Evolutionary conservation across 257 asterid genomes (phyloP).

Genomic region (Prunella vulgaris): DNA sequence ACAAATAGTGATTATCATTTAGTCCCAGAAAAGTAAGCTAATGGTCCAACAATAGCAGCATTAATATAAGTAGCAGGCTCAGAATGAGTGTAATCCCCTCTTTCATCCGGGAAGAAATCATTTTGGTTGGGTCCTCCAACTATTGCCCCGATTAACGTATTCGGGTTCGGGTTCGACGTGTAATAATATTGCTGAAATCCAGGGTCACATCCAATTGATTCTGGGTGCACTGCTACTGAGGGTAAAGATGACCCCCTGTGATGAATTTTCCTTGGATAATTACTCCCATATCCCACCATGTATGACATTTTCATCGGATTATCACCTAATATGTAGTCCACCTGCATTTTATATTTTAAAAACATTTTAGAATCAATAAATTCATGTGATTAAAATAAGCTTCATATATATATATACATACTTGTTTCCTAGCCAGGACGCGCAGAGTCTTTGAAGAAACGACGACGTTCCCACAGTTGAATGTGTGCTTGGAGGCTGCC

Average conservation of each 20-base stretch:
- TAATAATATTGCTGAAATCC: slow-evolving; percentile 62
- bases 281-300: slow-evolving; percentile 79
- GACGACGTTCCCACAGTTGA: slow-evolving; percentile 48
- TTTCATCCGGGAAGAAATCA: slow-evolving; percentile 66
- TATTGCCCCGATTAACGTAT: slow-evolving; percentile 53
- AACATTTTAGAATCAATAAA: background rate
- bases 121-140: slow-evolving; percentile 88
- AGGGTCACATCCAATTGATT: slow-evolving; percentile 53
- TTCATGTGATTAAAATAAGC: too few species aligned
- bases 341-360: slow-evolving; percentile 28
- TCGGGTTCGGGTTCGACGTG: slow-evolving; percentile 57
- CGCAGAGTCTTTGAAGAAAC: slow-evolving; percentile 43
- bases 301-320: slow-evolving; percentile 80
- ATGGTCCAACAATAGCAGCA: slow-evolving; percentile 83
- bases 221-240: slow-evolving; percentile 40
- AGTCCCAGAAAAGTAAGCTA: slow-evolving; percentile 59
- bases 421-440: slow-evolving; percentile 54
- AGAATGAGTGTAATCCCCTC: slow-evolving; percentile 62
- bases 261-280: slow-evolving; percentile 64
- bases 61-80: slow-evolving; percentile 87
- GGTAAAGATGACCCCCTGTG: slow-evolving; percentile 87
- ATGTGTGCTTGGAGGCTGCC: slow-evolving; percentile 48
- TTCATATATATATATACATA: background rate
- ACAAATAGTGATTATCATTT: background rate
- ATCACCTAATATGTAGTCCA: slow-evolving; percentile 74